Conservation (phyloP, 1,284 basidiomycete species). For the Fomitiporia mediterranea region DNA sequence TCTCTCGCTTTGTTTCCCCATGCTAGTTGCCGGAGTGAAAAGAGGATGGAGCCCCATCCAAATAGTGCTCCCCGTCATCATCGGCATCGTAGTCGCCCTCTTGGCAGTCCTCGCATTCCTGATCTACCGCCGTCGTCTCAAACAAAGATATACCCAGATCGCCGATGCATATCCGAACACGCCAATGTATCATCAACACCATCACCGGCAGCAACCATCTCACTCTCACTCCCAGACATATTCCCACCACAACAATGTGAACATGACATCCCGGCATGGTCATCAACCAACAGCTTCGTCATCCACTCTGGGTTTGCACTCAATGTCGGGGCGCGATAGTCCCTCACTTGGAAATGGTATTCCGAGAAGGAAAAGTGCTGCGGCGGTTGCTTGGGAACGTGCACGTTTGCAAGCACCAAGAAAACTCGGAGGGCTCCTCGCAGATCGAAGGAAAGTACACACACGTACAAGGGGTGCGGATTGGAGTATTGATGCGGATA, state of each 20-base stretch:
- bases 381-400: constrained; percentile 14
- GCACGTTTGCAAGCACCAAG: constrained; percentile 16
- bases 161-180: neutral
- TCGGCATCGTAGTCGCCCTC: constrained; percentile 8
- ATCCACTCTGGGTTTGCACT: constrained; percentile 1
- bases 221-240: neutral
- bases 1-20: too few relatives aligned
- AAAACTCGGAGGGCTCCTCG: constrained; percentile 13
- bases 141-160: constrained; percentile 10
- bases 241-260: neutral
- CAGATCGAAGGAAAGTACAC: constrained; percentile 14
- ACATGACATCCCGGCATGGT: neutral
- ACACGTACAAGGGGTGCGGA: constrained; percentile 8
- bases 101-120: constrained; percentile 7
- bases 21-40: constrained; percentile 1
- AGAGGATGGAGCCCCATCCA: constrained; percentile 12
- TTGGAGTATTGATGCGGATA: constrained; percentile 19
- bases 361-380: neutral
- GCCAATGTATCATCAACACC: too few relatives aligned
- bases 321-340: neutral
- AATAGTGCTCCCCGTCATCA: constrained; percentile 13
- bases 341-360: neutral
- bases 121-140: constrained; percentile 15
- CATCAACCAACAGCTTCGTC: neutral
- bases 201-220: neutral